Conservation (phyloP, 768 basidiomycete species). For the Macrolepiota albuminosa region DNA sequence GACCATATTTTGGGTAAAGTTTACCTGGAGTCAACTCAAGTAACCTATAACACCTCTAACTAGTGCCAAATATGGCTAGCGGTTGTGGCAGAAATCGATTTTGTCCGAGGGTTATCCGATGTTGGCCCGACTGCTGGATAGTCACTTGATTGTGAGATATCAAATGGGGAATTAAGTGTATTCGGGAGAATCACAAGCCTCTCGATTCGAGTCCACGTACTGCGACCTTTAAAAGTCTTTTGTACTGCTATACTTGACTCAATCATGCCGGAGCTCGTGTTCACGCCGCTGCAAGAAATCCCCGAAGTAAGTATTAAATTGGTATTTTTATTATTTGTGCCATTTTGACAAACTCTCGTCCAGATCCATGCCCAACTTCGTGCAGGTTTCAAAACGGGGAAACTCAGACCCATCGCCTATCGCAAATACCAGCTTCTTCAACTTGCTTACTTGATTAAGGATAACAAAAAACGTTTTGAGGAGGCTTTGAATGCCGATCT, state of each 20-base stretch:
- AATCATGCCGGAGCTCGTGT: conserved; percentile 29
- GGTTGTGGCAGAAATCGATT: too few species aligned
- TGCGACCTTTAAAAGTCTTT: neutral
- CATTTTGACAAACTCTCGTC: neutral
- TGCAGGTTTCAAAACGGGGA: conserved; percentile 60
- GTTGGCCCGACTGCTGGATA: too few species aligned
- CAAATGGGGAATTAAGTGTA: neutral
- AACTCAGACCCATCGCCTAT: conserved; percentile 58
- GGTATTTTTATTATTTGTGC: neutral
- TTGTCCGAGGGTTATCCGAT: too few species aligned
- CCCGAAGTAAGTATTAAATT: conserved; percentile 29
- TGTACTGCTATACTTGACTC: neutral
- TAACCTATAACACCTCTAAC: too few species aligned
- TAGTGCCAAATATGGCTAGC: too few species aligned
- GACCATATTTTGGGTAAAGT: too few species aligned
- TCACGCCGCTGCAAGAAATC: conserved; percentile 53
- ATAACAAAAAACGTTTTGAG: conserved; percentile 60
- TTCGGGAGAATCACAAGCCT: conserved; percentile 3
- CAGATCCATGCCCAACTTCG: conserved; percentile 56
- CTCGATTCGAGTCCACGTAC: neutral
- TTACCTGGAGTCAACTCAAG: too few species aligned
- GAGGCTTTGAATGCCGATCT: conserved; percentile 59
- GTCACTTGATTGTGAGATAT: neutral
- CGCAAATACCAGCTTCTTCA: conserved; percentile 76
- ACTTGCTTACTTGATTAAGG: conserved; percentile 68